These are phyloP conservation scores for Zygoascus flipseniorum DNA, from an alignment of 805 yeast species.

Conservation along the genomic window DNA sequence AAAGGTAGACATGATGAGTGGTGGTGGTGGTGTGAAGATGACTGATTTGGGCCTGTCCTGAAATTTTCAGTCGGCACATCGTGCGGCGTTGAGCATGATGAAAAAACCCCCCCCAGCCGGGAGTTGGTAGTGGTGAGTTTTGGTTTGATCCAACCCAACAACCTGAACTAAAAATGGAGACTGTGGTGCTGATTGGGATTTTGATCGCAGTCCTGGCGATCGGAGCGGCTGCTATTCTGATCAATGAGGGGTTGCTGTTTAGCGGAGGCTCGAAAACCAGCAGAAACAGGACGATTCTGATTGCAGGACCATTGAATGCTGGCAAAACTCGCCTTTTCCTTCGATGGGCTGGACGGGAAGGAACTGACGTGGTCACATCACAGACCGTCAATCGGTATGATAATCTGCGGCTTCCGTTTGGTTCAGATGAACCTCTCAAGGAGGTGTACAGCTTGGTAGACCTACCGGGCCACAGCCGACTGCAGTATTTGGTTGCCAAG, in stretches of 20 bases:
- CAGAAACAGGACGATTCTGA: slow-evolving; percentile 44
- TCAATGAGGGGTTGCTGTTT: slow-evolving; percentile 1
- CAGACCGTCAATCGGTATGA: slow-evolving; percentile 39
- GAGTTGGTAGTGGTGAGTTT: too few species aligned
- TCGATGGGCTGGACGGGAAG: slow-evolving; percentile 23
- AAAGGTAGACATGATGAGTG: slow-evolving; percentile 58
- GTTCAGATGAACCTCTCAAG: slow-evolving; percentile 23
- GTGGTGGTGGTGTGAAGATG: not conserved
- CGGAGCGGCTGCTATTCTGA: slow-evolving; percentile 1
- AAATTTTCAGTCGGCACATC: not conserved
- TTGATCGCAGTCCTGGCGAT: not conserved
- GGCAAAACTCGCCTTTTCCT: slow-evolving; percentile 60
- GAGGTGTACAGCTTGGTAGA: slow-evolving; percentile 53
- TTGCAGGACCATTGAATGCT: slow-evolving; percentile 54
- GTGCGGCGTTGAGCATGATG: not conserved
- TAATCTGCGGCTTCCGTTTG: slow-evolving; percentile 34
- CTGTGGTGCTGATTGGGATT: not conserved
- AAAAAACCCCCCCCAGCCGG: too few species aligned
- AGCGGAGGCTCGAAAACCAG: not conserved
- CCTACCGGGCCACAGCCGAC: slow-evolving; percentile 82
- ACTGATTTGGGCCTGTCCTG: not conserved
- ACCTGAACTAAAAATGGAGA: not conserved
- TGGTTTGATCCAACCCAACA: too few species aligned
- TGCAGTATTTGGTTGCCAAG: slow-evolving; percentile 47
- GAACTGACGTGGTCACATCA: slow-evolving; percentile 38